Percentiles rank a stretch among this genome's conserved stretches.
phyloP scores from a whole-genome alignment of 768 basidiomycete species.

The Auriscalpium vulgare region DNA sequence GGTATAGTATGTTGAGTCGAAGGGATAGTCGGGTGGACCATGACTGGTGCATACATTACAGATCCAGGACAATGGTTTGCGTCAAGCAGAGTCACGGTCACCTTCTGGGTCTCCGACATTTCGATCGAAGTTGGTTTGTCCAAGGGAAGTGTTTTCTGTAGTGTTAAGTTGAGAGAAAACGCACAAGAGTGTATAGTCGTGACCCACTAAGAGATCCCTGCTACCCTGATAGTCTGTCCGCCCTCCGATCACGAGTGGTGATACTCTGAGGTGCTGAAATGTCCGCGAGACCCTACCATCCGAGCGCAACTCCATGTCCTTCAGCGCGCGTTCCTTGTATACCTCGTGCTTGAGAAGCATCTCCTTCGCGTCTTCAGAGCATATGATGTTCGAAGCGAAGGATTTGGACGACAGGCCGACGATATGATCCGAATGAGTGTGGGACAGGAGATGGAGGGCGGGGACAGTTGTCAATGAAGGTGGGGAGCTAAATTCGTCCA shows the following conservation, averaged over 20 bases:
- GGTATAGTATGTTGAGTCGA: neutral
- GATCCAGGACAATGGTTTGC: slow-evolving; percentile 96
- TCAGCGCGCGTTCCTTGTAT: slow-evolving; percentile 52
- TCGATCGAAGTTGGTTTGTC: slow-evolving; percentile 58
- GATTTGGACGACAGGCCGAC: slow-evolving; percentile 66
- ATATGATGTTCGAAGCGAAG: slow-evolving; percentile 66
- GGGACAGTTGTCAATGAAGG: slow-evolving; percentile 28
- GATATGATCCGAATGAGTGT: slow-evolving; percentile 88
- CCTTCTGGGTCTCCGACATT: slow-evolving; percentile 45
- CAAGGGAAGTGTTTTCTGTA: slow-evolving; percentile 49
- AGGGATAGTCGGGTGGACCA: too few relatives aligned
- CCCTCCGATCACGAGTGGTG: slow-evolving; percentile 39
- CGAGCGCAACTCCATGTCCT: slow-evolving; percentile 40
- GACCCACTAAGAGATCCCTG: slow-evolving; percentile 60
- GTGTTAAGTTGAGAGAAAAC: too few relatives aligned
- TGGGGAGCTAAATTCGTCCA: slow-evolving; percentile 68
- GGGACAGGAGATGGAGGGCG: slow-evolving; percentile 69
- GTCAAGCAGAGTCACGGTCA: slow-evolving; percentile 75
- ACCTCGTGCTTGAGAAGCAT: slow-evolving; percentile 79
- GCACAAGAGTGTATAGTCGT: too few relatives aligned
- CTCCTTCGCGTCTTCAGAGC: slow-evolving; percentile 77
- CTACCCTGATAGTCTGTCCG: slow-evolving; percentile 40
- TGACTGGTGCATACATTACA: slow-evolving; percentile 56
- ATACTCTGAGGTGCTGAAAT: slow-evolving; percentile 59
- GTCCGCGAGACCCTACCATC: slow-evolving; percentile 40